phyloP scores from a whole-genome alignment of 2,329 filamentous ascomycete species.

The Macrophomina tecta region DNA sequence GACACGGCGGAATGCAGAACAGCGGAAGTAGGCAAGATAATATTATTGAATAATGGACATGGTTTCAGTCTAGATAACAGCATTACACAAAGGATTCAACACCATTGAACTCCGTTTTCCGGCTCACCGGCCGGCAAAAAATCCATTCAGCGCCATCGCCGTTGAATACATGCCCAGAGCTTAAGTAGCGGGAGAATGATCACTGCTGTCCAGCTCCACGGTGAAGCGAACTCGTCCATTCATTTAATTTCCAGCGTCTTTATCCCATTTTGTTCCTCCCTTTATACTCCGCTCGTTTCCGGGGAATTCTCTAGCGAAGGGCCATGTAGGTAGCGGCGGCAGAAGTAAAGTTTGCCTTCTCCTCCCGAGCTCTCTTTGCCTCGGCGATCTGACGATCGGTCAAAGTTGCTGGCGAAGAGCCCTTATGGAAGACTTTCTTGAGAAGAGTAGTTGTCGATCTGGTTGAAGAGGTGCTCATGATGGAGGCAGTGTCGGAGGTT shows the following conservation, averaged over 20 bases:
- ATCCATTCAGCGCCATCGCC: not conserved
- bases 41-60: not conserved
- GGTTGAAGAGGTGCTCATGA: slow-evolving; percentile 36
- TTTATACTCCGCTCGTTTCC: not conserved
- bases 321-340: slow-evolving; percentile 17
- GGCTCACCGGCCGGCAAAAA: not conserved
- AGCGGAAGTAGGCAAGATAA: not conserved
- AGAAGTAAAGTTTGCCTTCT: not conserved
- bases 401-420: not conserved
- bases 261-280: too few species aligned
- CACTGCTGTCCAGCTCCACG: not conserved
- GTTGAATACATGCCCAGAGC: not conserved
- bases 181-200: not conserved
- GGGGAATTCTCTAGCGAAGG: not conserved
- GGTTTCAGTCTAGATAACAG: not conserved
- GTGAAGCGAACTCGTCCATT: not conserved
- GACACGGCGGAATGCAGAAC: not conserved
- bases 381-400: not conserved
- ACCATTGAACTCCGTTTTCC: not conserved
- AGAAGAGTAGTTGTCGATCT: slow-evolving; percentile 36
- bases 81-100: not conserved
- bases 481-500: slow-evolving; percentile 31
- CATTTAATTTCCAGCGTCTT: not conserved
- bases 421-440: slow-evolving; percentile 31
- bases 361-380: not conserved